Evolutionary conservation across 2,329 filamentous ascomycete species (phyloP).

Genomic region (Diaporthe sp.): DNA sequence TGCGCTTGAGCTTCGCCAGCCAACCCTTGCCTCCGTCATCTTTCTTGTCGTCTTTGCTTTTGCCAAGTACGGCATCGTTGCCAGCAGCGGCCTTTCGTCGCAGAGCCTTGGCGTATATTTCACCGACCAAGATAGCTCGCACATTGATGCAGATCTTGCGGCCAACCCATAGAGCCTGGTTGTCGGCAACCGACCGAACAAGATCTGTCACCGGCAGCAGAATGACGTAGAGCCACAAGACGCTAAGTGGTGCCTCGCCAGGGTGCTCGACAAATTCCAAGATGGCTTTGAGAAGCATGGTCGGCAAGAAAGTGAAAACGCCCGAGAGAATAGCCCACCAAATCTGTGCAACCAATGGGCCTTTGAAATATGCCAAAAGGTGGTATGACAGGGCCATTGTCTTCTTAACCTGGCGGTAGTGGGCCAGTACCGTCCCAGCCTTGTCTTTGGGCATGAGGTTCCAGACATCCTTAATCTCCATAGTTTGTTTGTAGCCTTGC

Average conservation of each 20-base stretch:
- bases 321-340: slow-evolving; percentile 84
- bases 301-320: slow-evolving; percentile 90
- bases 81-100: slow-evolving; percentile 89
- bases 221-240: slow-evolving; percentile 96
- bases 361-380: slow-evolving; percentile 86
- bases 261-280: slow-evolving; percentile 94
- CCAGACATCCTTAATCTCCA: slow-evolving; percentile 91
- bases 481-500: slow-evolving; percentile 86
- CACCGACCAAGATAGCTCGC: slow-evolving; percentile 94
- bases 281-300: slow-evolving; percentile 90
- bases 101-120: slow-evolving; percentile 96
- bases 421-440: slow-evolving; percentile 81
- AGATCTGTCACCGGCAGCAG: slow-evolving; percentile 87
- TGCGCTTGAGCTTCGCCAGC: slow-evolving; percentile 65
- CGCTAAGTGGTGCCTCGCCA: slow-evolving; percentile 80
- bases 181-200: slow-evolving; percentile 85
- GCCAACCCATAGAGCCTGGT: slow-evolving; percentile 91
- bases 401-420: slow-evolving; percentile 89
- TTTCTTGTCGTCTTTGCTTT: slow-evolving; percentile 54
- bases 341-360: slow-evolving; percentile 81
- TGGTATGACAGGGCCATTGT: slow-evolving; percentile 84
- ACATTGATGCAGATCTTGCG: slow-evolving; percentile 94
- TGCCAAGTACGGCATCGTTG: slow-evolving; percentile 79
- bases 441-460: slow-evolving; percentile 91
- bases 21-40: slow-evolving; percentile 56